Conservation (phyloP, 75 land plant species). For the Adiantum capillusveneris region DNA sequence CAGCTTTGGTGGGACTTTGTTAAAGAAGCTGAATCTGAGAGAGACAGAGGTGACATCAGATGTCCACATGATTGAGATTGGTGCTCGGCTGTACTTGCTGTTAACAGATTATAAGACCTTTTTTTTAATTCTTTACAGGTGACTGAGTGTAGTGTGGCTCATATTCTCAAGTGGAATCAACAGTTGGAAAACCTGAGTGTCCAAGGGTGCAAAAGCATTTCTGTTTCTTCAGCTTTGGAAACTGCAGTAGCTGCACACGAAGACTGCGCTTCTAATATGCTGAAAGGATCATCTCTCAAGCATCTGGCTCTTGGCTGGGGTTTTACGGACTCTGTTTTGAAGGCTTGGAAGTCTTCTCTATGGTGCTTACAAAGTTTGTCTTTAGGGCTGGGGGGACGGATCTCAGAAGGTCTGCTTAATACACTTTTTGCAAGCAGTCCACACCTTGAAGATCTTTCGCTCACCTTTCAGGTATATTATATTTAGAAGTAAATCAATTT, state of each 20-base stretch:
- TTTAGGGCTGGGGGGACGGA: not conserved
- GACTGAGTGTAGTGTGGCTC: not conserved
- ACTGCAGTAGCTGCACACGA: not conserved
- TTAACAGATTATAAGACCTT: not conserved
- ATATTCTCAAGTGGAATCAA: not conserved
- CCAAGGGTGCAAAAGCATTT: not conserved
- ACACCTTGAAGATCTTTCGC: too few species aligned
- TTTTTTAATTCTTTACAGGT: not conserved
- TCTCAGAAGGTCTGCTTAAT: too few species aligned
- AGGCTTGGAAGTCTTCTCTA: not conserved
- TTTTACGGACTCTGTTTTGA: constrained; percentile 2
- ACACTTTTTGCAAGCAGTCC: too few species aligned
- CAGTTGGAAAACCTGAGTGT: not conserved
- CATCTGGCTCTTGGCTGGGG: constrained; percentile 10
- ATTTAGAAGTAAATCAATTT: too few species aligned
- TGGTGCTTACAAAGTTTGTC: not conserved
- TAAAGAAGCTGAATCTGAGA: not conserved
- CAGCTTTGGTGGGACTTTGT: constrained; percentile 2
- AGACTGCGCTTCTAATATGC: not conserved
- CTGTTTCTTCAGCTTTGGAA: not conserved
- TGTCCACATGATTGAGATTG: too few species aligned
- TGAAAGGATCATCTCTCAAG: not conserved
- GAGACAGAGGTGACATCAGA: constrained; percentile 9
- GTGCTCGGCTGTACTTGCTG: too few species aligned
- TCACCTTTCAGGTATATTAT: too few species aligned